Conservation (phyloP, 805 yeast species). For the Ogataea wickerhamii region DNA sequence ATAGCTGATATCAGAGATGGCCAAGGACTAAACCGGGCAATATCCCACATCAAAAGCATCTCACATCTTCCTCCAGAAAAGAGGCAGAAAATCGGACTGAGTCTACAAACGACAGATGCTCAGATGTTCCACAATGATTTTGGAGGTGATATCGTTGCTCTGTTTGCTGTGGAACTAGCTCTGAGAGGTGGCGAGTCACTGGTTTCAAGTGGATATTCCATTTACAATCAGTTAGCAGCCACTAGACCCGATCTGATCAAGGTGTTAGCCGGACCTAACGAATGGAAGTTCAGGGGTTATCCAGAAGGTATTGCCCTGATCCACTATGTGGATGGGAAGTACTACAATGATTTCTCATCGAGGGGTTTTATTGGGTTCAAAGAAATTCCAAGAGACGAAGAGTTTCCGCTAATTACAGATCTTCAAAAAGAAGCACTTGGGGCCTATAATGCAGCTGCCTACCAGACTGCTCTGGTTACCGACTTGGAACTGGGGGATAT, state of each 20-base stretch:
- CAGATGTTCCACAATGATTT: conserved; percentile 5
- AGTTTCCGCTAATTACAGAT: conserved; percentile 1
- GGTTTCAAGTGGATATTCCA: conserved; percentile 2
- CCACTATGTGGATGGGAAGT: conserved; percentile 1
- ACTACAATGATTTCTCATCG: conserved; percentile 2
- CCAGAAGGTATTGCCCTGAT: conserved; percentile 3
- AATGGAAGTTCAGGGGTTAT: conserved; percentile 3
- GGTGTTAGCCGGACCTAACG: conserved; percentile 1
- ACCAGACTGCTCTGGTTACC: conserved; percentile 1
- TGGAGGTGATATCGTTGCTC: conserved; percentile 3
- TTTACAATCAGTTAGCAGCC: conserved; percentile 2
- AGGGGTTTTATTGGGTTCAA: conserved; percentile 3
- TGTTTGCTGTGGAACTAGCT: conserved; percentile 3
- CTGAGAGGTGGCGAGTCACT: conserved; percentile 2
- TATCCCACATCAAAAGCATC: conserved; percentile 2
- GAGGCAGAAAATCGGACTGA: conserved; percentile 3
- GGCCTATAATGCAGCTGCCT: conserved; percentile 3
- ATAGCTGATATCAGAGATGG: conserved; percentile 4
- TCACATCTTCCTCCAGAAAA: conserved; percentile 4
- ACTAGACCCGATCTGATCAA: conserved; percentile 2
- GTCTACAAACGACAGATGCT: conserved; percentile 4
- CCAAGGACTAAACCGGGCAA: conserved; percentile 2
- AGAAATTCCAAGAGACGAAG: conserved; percentile 2
- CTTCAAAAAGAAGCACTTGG: conserved; percentile 2
- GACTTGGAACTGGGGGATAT: conserved; percentile 2